These are phyloP conservation scores for Suhomyces bolitotheri DNA, from an alignment of 1,139 yeast genomes.

Conservation along the genomic window DNA sequence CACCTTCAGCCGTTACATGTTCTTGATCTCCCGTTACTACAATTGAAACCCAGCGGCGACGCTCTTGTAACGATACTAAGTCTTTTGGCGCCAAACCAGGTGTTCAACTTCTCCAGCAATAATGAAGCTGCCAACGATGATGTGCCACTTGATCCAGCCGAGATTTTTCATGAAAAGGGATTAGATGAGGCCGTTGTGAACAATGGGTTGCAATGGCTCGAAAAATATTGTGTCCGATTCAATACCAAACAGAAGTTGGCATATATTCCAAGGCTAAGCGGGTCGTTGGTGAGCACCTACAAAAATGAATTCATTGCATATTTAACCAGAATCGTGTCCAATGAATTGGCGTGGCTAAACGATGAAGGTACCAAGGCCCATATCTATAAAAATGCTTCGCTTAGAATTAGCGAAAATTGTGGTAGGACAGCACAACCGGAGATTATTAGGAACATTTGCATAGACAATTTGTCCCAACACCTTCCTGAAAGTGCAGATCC, in stretches of 20 bases:
- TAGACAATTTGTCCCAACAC: conserved; percentile 31
- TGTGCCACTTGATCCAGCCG: conserved; percentile 18
- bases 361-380: conserved; percentile 36
- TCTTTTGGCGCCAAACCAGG: conserved; percentile 52
- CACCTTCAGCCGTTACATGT: conserved; percentile 48
- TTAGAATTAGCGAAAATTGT: conserved; percentile 75
- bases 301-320: conserved; percentile 48
- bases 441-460: conserved; percentile 49
- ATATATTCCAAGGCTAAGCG: conserved; percentile 28
- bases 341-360: conserved; percentile 52
- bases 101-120: conserved; percentile 53
- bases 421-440: conserved; percentile 87
- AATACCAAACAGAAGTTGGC: conserved; percentile 26
- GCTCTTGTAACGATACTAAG: conserved; percentile 49
- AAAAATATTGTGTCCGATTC: conserved; percentile 33
- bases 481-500: conserved; percentile 11
- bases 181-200: conserved; percentile 25
- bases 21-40: conserved; percentile 65
- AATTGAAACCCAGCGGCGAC: conserved; percentile 48
- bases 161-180: conserved; percentile 27
- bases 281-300: conserved; percentile 23
- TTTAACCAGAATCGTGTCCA: conserved; percentile 64
- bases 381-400: conserved; percentile 57
- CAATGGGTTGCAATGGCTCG: conserved; percentile 44
- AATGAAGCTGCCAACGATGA: conserved; percentile 10